Conservation (phyloP, 2,329 filamentous ascomycete species). For the Oidium heveae region DNA sequence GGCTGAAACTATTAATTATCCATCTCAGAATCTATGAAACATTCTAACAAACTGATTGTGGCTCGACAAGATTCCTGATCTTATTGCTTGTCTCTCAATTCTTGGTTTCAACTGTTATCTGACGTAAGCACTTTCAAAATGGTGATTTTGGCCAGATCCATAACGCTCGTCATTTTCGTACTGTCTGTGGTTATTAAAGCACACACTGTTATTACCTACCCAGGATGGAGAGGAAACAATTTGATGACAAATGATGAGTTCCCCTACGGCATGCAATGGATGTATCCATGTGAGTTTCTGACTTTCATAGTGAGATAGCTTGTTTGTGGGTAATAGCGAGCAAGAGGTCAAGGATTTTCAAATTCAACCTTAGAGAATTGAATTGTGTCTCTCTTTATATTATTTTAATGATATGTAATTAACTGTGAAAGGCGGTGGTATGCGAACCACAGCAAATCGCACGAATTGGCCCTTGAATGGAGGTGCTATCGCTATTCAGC, state of each 20-base stretch:
- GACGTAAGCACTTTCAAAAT: no score
- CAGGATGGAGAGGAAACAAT: conserved; percentile 18
- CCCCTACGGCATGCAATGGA: conserved; percentile 17
- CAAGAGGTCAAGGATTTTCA: no score
- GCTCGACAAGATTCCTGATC: no score
- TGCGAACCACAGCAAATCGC: conserved; percentile 51
- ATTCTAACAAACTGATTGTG: no score
- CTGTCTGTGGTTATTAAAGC: conserved; percentile 14
- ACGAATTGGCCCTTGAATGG: conserved; percentile 79
- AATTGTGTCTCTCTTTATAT: not conserved
- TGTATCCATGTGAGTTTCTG: conserved; percentile 15
- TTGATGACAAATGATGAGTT: conserved; percentile 15
- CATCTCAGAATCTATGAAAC: no score
- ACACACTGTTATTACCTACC: conserved; percentile 17
- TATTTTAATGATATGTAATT: not conserved
- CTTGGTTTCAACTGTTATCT: no score
- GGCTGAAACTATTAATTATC: no score
- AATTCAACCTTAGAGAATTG: not conserved
- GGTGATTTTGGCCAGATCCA: no score
- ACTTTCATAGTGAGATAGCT: no score
- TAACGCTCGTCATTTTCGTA: not conserved
- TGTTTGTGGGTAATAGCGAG: no score
- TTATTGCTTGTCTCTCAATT: no score
- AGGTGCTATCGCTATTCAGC: conserved; percentile 73
- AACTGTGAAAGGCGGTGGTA: conserved; percentile 46